These are phyloP conservation scores for Coriaria nepalensis DNA, from an alignment of 306 rosid species.

Conservation along the genomic window DNA sequence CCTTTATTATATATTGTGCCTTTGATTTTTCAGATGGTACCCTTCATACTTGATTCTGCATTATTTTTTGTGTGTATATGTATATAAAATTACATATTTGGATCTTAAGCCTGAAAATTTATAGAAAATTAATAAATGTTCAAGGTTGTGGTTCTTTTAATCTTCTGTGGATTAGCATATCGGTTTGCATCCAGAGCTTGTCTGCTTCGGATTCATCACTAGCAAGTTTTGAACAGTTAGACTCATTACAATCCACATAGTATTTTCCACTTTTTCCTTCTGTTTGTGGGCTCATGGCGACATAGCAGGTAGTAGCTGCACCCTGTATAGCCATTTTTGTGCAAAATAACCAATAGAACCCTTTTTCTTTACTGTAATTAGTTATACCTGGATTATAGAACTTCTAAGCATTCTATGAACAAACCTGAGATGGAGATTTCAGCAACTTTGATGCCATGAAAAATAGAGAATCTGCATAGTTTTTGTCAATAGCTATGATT, in stretches of 20 bases:
- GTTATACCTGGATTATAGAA: background rate
- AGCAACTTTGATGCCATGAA: conserved; percentile 78
- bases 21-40: too few relatives aligned
- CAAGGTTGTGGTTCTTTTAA: conserved; percentile 28
- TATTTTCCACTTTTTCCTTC: conserved; percentile 68
- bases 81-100: background rate
- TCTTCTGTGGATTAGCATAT: conserved; percentile 41
- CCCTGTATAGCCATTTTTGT: conserved; percentile 27
- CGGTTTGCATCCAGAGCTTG: conserved; percentile 61
- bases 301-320: conserved; percentile 82
- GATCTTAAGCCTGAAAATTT: background rate
- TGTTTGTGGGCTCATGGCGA: conserved; percentile 53
- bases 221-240: conserved; percentile 54
- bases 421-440: conserved; percentile 65
- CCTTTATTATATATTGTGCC: too few relatives aligned
- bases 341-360: too few relatives aligned
- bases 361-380: too few relatives aligned
- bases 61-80: background rate
- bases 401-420: background rate
- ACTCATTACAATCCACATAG: conserved; percentile 74
- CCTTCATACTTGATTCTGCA: too few relatives aligned
- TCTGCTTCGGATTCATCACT: conserved; percentile 62
- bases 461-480: conserved; percentile 64
- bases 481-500: background rate
- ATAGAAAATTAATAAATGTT: background rate